These are phyloP conservation scores for Berberis vulgaris DNA, from an alignment of 164 flowering plant genomes.

Conservation along the genomic window DNA sequence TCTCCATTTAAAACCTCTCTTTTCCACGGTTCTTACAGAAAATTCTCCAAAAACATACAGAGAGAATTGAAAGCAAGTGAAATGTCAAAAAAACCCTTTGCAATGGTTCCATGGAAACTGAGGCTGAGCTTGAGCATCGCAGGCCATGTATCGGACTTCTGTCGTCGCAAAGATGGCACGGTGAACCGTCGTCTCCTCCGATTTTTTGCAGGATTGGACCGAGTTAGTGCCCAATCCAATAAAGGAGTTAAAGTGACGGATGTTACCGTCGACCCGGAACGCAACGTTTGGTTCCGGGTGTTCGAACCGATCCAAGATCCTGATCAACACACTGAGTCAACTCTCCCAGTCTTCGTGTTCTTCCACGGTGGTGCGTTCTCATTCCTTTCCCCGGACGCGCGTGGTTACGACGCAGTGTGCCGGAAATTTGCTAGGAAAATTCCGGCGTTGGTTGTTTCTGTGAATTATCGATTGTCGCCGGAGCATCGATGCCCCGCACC, in stretches of 20 bases:
- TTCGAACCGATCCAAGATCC: conserved; percentile 8
- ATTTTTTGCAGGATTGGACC: conserved; percentile 7
- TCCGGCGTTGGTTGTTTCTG: conserved; percentile 29
- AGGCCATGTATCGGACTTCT: neutral
- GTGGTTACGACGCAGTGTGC: conserved; percentile 13
- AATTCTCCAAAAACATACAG: too few species aligned
- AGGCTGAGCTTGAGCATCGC: neutral
- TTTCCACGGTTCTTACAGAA: too few species aligned
- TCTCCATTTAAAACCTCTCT: too few species aligned
- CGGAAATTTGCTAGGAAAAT: conserved; percentile 11
- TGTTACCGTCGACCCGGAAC: conserved; percentile 17
- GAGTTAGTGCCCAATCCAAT: conserved; percentile 1
- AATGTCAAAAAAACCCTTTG: neutral
- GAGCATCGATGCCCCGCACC: conserved; percentile 25
- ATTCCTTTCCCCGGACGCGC: conserved; percentile 6
- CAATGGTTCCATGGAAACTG: conserved; percentile 9
- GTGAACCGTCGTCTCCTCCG: conserved; percentile 15
- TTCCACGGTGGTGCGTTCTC: conserved; percentile 26
- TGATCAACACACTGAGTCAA: neutral
- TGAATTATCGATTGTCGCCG: conserved; percentile 31
- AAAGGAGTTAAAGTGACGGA: conserved; percentile 14
- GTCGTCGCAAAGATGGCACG: conserved; percentile 11
- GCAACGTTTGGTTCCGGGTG: conserved; percentile 31
- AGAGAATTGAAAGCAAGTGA: neutral
- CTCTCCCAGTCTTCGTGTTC: conserved; percentile 25